These are phyloP conservation scores for Neofusicoccum laricinum DNA, from an alignment of 2,329 filamentous ascomycete genomes.

Conservation along the genomic window DNA sequence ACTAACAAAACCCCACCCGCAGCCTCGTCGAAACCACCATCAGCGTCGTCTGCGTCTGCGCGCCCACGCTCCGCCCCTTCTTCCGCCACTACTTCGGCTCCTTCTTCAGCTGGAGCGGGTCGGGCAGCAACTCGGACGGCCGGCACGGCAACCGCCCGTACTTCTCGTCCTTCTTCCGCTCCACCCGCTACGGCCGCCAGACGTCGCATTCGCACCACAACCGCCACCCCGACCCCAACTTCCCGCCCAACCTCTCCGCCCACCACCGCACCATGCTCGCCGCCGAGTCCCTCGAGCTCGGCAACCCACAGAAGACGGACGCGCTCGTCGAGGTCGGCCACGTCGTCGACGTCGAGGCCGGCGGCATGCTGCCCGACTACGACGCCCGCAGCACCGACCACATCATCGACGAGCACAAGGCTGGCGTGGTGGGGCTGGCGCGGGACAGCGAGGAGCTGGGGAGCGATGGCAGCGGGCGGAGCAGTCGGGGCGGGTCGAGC, in stretches of 20 bases:
- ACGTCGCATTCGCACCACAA: neutral
- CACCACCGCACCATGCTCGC: neutral
- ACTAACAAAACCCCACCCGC: neutral
- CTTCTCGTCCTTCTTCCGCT: neutral
- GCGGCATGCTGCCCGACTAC: neutral
- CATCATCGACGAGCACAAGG: neutral
- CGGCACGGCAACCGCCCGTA: neutral
- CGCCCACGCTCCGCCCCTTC: conserved; percentile 5
- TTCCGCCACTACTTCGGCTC: conserved; percentile 4
- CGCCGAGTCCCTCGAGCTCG: neutral
- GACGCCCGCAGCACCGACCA: neutral
- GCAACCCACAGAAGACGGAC: neutral
- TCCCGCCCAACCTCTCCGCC: neutral
- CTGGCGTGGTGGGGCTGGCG: neutral
- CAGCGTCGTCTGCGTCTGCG: conserved; percentile 7
- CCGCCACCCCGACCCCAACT: neutral
- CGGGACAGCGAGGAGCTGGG: neutral
- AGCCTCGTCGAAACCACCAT: conserved; percentile 1
- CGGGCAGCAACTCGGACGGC: neutral
- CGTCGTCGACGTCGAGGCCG: neutral
- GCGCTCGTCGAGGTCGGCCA: neutral
- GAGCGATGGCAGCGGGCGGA: neutral
- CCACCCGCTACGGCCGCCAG: neutral
- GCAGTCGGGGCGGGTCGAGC: neutral
- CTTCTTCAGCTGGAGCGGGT: conserved; percentile 1